Conservation (phyloP, 306 rosid species). For the Fagus sylvatica region DNA sequence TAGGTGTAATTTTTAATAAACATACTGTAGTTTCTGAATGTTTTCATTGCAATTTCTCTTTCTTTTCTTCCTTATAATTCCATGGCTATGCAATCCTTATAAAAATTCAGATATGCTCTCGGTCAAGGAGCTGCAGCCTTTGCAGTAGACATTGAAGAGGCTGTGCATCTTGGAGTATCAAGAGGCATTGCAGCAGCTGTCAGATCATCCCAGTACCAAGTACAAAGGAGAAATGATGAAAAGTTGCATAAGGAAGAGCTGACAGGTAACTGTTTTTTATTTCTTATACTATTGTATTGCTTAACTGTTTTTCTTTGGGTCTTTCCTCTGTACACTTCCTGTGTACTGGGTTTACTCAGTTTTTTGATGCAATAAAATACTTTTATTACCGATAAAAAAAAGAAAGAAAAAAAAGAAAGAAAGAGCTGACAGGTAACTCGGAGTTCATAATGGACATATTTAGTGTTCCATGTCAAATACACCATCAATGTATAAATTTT, state of each 20-base stretch:
- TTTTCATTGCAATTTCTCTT: not conserved
- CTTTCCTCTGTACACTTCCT: no score
- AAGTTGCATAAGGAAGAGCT: conserved; percentile 41
- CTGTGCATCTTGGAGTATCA: conserved; percentile 39
- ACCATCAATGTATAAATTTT: not conserved
- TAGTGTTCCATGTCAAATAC: not conserved
- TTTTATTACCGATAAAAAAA: no score
- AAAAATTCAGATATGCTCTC: conserved; percentile 71
- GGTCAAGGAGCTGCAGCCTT: conserved; percentile 70
- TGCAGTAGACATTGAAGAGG: conserved; percentile 75
- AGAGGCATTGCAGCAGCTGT: conserved; percentile 38
- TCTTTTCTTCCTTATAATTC: not conserved
- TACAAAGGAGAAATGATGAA: conserved; percentile 62
- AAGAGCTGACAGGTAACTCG: conserved; percentile 54
- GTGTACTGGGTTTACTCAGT: no score
- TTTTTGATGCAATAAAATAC: no score
- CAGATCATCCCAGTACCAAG: conserved; percentile 50
- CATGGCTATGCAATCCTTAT: conserved; percentile 37
- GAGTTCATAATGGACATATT: conserved; percentile 5
- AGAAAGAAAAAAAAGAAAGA: conserved; percentile 29
- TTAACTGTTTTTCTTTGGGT: no score
- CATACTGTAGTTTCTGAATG: not conserved
- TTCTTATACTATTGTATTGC: no score
- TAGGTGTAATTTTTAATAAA: not conserved
- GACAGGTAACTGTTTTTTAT: conserved; percentile 42